Evolutionary conservation across 176 grass and related monocot species (phyloP), one percentile per base, ranked within the genome.

Genomic region (Sorghum bicolor): DNA sequence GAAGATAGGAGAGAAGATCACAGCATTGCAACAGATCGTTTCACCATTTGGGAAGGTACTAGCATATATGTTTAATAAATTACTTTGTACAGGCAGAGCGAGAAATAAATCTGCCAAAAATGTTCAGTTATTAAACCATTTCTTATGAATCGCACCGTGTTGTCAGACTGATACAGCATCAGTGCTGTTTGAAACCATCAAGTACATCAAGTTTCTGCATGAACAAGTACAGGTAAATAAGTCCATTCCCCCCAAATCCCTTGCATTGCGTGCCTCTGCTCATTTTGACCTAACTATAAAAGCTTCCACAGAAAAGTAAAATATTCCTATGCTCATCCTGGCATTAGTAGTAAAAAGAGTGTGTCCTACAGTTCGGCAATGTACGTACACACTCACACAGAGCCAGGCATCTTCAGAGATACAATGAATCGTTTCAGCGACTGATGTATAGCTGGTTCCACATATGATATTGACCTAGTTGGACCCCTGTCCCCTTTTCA

Each of bases 111-210:
- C 57, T 61, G 64, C 67, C 26, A 57, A 39, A 17, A 45, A 14
- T 30, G 69, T 76, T 37, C 34, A 44, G 25, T 39, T 36, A 31
- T 39, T 36, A 53, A 71, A 70, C 10, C 26, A 16, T 14, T 24
- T 12, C 30, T 19, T 72, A 4, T 68, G 15, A 41, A 80, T 22
- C 62, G 9, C 5, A 29, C n/a, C 55, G 24, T 68, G 32, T 91
- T 93, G 62, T 43, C 87, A 98, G 96, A 98, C 96, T 40, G 96
- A 98, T 69, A 98, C 93, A 39, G 91, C 96, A 48, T 98, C 96
- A 16, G 96, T 98, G 60, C 83, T 98, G 68, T 80, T 90, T 24
- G 96, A 98, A 76, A 88, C 96, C 28, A 88, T 93, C 57, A 95
- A 98, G 31, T 95, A 91, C 22, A 98, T 98, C 85, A 90, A 87